Evolutionary conservation across 108 stramenopile species (phyloP).

Genomic region (Skeletonema costatum): DNA sequence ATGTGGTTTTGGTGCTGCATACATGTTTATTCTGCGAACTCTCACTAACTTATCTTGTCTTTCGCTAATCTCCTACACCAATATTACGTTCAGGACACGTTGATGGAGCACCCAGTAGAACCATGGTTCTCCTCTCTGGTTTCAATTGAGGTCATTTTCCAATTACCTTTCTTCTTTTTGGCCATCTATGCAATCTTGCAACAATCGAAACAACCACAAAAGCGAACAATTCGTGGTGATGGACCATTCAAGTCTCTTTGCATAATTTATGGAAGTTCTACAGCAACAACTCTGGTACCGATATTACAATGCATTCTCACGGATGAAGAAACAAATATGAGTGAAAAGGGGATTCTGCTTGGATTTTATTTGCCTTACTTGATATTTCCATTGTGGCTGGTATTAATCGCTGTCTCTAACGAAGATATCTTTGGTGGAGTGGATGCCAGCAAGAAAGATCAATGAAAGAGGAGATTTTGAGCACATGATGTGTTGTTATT

Average conservation of each 20-base stretch:
- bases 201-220: constrained; percentile 2
- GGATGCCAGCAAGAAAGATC: neutral
- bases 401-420: constrained; percentile 47
- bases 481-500: neutral
- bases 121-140: constrained; percentile 74
- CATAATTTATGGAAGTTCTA: constrained; percentile 64
- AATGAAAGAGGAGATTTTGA: neutral
- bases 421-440: constrained; percentile 32
- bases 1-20: neutral
- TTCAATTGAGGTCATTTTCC: constrained; percentile 66
- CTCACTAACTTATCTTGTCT: neutral
- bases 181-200: constrained; percentile 51
- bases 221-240: constrained; percentile 36
- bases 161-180: constrained; percentile 84
- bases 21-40: neutral
- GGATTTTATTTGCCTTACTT: constrained; percentile 77
- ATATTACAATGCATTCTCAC: constrained; percentile 56
- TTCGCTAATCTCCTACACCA: neutral
- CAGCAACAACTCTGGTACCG: constrained; percentile 81
- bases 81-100: constrained; percentile 37
- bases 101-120: constrained; percentile 58
- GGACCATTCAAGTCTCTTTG: constrained; percentile 48
- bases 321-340: constrained; percentile 33
- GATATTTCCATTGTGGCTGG: constrained; percentile 67
- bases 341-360: constrained; percentile 53